Conservation (phyloP, 352 stramenopile species). For the Pythium sukuiense region DNA sequence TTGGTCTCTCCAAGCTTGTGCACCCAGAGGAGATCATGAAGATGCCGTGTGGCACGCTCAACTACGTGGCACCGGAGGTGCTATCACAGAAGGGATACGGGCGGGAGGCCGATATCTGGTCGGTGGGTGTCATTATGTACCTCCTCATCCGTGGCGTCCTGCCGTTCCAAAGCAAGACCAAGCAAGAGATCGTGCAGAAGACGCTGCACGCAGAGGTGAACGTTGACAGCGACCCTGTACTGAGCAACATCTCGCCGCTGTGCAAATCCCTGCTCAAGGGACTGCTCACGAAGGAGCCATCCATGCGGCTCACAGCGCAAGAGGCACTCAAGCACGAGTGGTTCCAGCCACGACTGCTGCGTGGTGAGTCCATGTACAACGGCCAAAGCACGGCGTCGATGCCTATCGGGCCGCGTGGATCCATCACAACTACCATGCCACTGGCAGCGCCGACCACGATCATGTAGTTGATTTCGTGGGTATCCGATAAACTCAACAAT, state of each 20-base stretch:
- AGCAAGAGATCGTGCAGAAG: constrained; percentile 92
- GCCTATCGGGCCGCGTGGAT: constrained; percentile 25
- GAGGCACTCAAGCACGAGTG: constrained; percentile 82
- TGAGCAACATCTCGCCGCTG: constrained; percentile 52
- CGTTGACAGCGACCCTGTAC: constrained; percentile 62
- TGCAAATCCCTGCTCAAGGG: constrained; percentile 73
- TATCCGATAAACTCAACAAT: background rate
- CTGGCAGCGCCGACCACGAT: constrained; percentile 18
- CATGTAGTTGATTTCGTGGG: constrained; percentile 10
- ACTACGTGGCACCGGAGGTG: constrained; percentile 94
- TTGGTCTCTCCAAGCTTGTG: constrained; percentile 92
- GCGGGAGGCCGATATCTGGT: constrained; percentile 92
- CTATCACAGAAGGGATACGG: constrained; percentile 88
- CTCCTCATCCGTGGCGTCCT: constrained; percentile 86
- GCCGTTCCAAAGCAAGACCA: constrained; percentile 90
- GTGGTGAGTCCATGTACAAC: constrained; percentile 18
- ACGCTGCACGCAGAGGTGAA: constrained; percentile 87
- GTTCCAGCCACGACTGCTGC: constrained; percentile 42
- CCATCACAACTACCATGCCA: constrained; percentile 23
- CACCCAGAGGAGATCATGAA: constrained; percentile 93
- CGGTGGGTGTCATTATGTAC: constrained; percentile 92
- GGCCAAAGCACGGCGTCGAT: background rate
- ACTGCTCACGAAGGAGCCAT: constrained; percentile 83
- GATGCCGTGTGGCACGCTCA: constrained; percentile 91
- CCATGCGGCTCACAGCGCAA: constrained; percentile 75